Percentiles rank a stretch among this genome's conserved stretches.
Conservation (phyloP, 129 eudicot species). For the Heracleum sosnowskyi region DNA sequence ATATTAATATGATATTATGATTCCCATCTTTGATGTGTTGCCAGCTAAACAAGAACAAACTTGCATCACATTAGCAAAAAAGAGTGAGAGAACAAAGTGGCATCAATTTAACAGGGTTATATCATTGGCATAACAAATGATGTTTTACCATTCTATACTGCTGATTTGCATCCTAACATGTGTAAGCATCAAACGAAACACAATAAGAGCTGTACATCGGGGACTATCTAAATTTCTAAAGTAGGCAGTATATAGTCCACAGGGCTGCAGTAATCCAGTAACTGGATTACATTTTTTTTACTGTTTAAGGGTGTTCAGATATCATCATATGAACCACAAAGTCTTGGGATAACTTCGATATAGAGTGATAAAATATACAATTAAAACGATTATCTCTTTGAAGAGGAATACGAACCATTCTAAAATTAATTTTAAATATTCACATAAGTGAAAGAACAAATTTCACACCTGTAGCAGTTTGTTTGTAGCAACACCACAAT, state of each 20-base stretch:
- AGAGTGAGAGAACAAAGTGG: neutral
- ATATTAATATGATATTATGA: neutral
- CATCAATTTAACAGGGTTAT: neutral
- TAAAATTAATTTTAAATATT: neutral
- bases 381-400: neutral
- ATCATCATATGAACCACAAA: neutral
- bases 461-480: slow-evolving; percentile 67
- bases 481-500: slow-evolving; percentile 72
- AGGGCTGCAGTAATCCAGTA: neutral
- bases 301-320: neutral
- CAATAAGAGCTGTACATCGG: neutral
- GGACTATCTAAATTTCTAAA: neutral
- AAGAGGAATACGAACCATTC: neutral
- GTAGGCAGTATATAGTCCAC: neutral
- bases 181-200: neutral
- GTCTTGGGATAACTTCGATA: neutral
- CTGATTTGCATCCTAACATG: neutral
- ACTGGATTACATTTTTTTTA: neutral
- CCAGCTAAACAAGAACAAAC: neutral
- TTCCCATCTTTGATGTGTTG: neutral
- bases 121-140: neutral
- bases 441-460: neutral
- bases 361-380: neutral
- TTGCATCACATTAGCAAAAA: neutral
- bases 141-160: neutral